Base-by-base conservation (phyloP, 2,329 filamentous ascomycete species). In the Furcasterigmium furcatum region DNA sequence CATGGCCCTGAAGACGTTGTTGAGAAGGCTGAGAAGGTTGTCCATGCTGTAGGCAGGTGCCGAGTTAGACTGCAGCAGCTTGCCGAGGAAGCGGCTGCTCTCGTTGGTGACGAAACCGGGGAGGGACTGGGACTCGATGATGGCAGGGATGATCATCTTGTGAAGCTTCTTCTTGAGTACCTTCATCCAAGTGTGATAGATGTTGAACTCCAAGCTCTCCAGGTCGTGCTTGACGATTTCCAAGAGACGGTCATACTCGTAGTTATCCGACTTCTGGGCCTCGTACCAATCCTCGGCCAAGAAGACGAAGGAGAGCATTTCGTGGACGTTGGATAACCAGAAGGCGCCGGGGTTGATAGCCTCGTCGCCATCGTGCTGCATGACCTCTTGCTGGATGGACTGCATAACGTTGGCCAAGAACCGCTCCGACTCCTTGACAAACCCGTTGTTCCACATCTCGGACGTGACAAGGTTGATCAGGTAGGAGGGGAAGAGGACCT, bases 161-260 rank as follows among this genome's bases (percentile, higher is more conserved):
- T 95, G 90, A 52, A 99, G 79, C 74, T 95, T 96, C 83, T 96
- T 96, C 81, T 99, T 99, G 61, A 99, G 74, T 46, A 96, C 89
- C 78, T 99, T 99, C 94, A 99, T 99, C 94, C 94, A 99, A 21
- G 94, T 99, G 71, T 99, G 94, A 71, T 99, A 99, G 59, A 99
- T 99, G 75, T 99, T 99, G 77, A 99, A 99, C 71, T 99, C 94
- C 52, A 99, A 77, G 68, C 89, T 96, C 73, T 99, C 94, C 43
- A 99, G 76, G 65, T 99, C 94, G 65, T 99, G 94, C 79, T 99
- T 99, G 64, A 99, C 94, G 65, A 99, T 97, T 69, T 99, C 94
- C 59, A 99, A 74, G 44, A 99, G 79, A 53, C 94, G 87, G 69
- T 99, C 94, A 60, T 99, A 99, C 73, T 99, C 94, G 65, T 95